Base-by-base conservation (phyloP, 768 basidiomycete genomes). In the Podaxis sp. region DNA sequence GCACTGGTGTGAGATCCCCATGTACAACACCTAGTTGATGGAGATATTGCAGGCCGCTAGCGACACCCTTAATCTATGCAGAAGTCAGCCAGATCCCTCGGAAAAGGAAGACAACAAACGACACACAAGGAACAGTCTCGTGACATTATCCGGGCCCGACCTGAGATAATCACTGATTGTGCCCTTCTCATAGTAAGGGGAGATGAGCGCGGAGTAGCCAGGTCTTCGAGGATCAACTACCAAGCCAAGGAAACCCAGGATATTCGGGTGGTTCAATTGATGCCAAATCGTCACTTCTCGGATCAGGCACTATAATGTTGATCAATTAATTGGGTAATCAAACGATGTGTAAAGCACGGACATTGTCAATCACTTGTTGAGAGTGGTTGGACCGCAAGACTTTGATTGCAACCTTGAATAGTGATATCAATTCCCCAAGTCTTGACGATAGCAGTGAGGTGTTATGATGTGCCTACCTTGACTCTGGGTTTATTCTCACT, bases 201-300 rank as follows among this genome's bases (percentile, higher is more conserved):
- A 53, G 7, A 61, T 51, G 9, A 61, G 51, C n/a, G 66, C 66
- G 3, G 68, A 64, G 26, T 52, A 30, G 2, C 33, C 48, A 2
- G n/a, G 54, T 42, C 22, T 46, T 2, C 46, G 33, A 1, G 48
- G 22, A 17, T 59, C 57, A 9, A 12, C 28, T 4, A 6, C 33
- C 11, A 69, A 33, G 12, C 68, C 68, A 15, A 64, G 40, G 39
- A 69, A 69, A 1, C 46, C 46, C 19, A 69, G 40, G 13, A 69
- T 49, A 48, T 69, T 67, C 7, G 52, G 54, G 44, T 69, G 68
- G 17, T 64, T 30, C 15, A 67, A 49, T 2, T 8, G 9, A 9
- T 58, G 59, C 68, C 68, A 69, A n/a, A 67, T 26, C 24, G 53
- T 17, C 4, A 66, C 46, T 44, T 69, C 68, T 13, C 66, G 57